Evolutionary conservation across 2,329 filamentous ascomycete species (phyloP).

Genomic region (Zelopaecilomyces penicillatus): DNA sequence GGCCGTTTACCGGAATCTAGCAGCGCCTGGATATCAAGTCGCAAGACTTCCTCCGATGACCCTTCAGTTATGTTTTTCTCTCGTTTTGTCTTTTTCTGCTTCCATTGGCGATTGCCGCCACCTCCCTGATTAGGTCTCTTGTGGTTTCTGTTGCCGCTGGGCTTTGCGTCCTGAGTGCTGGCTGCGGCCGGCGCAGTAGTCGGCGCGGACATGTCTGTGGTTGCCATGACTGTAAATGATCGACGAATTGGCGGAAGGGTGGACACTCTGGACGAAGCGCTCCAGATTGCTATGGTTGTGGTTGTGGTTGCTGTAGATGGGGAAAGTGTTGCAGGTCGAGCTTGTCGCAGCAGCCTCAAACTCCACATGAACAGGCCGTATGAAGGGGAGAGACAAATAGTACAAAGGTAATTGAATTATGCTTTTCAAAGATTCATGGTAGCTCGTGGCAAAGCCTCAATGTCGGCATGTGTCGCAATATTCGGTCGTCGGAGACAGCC

Average conservation of each 20-base stretch:
- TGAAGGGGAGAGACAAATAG: no score
- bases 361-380: no score
- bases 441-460: no score
- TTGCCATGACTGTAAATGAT: slow-evolving; percentile 9
- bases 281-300: neutral
- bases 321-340: no score
- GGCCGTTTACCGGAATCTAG: slow-evolving; percentile 33
- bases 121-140: slow-evolving; percentile 16
- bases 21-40: slow-evolving; percentile 52
- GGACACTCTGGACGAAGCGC: neutral
- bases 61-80: slow-evolving; percentile 53
- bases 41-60: slow-evolving; percentile 58
- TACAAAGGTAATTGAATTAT: no score
- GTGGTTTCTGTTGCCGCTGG: slow-evolving; percentile 6
- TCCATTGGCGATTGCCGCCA: slow-evolving; percentile 18
- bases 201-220: slow-evolving; percentile 5
- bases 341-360: no score
- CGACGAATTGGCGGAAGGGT: neutral
- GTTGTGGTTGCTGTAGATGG: neutral
- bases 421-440: no score
- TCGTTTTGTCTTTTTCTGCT: slow-evolving; percentile 47
- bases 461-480: no score
- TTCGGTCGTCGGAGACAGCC: no score
- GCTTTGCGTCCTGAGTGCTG: slow-evolving; percentile 2
- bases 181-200: neutral